Evolutionary conservation across 2,329 filamentous ascomycete genomes (phyloP), one percentile per base, ranked within the genome.

Genomic region (Monosporascus ibericus): DNA sequence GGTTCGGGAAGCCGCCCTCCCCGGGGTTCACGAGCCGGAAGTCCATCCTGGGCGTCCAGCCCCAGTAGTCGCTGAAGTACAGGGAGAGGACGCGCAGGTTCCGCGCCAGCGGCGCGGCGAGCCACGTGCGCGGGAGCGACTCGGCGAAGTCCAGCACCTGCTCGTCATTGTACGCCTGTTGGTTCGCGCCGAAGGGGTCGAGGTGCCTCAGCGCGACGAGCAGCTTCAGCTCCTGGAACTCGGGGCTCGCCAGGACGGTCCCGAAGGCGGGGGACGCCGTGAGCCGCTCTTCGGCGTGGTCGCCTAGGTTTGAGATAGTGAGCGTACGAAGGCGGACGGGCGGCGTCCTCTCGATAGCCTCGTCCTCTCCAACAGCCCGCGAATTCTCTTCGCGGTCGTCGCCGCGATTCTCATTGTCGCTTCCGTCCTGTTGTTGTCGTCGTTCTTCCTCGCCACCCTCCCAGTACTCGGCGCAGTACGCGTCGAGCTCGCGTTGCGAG

Each of bases 21-120:
- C 36, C 44, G 14, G 50, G 47, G 1, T 57, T 60, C 52, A 56
- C 52, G 20, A 22, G 34, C 1, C 60, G 58, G 14, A 75, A 65
- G 30, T 75, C 66, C 40, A 72, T 63, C 20, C 65, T 64, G 0
- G 72, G 73, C 3, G 66, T 66, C 58, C 68, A 75, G 1, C 75
- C 70, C 56, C 70, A 76, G 48, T 69, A 71, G 1, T 67, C 57
- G 5, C 52, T 54, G 3, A 61, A 64, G 53, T 66, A 75, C 0
- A 78, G 54, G 0, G 70, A 72, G 5, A 78, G 61, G n/a, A 71
- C 67, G 4, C 58, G 58, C 3, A 74, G 46, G 5, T 63, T 62
- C 2, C 56, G 47, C 0, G 57, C 34, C 1, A 66, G n/a, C 0
- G 44, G 25, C 0, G 55, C 48, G 0, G 51, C 52, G 0, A 70